Evolutionary conservation across 257 asterid genomes (phyloP).

Genomic region (Knoxia roxburghii): DNA sequence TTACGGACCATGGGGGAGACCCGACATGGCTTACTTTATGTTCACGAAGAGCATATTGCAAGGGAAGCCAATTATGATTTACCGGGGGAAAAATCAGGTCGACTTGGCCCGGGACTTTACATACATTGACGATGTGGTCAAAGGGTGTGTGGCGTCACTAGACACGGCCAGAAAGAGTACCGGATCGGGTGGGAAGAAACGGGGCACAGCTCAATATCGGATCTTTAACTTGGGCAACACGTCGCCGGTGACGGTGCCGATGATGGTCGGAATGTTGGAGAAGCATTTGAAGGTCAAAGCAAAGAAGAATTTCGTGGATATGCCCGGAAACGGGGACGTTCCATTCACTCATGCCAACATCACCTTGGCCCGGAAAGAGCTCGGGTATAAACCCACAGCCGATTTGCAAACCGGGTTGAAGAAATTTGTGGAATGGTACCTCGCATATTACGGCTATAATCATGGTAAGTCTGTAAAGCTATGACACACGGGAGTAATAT

Average conservation of each 20-base stretch:
- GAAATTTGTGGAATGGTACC: conserved; percentile 76
- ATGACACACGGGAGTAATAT: too few relatives aligned
- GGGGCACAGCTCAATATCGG: conserved; percentile 62
- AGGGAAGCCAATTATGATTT: conserved; percentile 58
- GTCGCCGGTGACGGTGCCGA: conserved; percentile 74
- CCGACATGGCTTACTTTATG: conserved; percentile 82
- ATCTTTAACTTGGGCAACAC: too few relatives aligned
- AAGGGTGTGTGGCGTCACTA: conserved; percentile 62
- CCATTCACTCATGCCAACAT: conserved; percentile 78
- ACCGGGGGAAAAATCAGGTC: conserved; percentile 64
- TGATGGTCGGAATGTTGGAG: conserved; percentile 71
- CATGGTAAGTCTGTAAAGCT: conserved; percentile 49
- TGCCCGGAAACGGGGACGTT: conserved; percentile 93
- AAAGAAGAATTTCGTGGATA: conserved; percentile 46
- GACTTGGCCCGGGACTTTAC: conserved; percentile 81
- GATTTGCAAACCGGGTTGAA: conserved; percentile 84
- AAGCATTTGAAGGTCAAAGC: conserved; percentile 65
- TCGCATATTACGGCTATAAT: conserved; percentile 56
- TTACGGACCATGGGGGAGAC: conserved; percentile 81
- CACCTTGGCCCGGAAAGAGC: conserved; percentile 56
- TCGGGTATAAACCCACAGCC: conserved; percentile 70
- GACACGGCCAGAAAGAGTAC: conserved; percentile 75
- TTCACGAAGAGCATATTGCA: conserved; percentile 54
- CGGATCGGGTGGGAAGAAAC: conserved; percentile 78
- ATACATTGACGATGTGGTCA: conserved; percentile 69